Conservation (phyloP, 208 protist species). For the Trypanosoma melophagium region DNA sequence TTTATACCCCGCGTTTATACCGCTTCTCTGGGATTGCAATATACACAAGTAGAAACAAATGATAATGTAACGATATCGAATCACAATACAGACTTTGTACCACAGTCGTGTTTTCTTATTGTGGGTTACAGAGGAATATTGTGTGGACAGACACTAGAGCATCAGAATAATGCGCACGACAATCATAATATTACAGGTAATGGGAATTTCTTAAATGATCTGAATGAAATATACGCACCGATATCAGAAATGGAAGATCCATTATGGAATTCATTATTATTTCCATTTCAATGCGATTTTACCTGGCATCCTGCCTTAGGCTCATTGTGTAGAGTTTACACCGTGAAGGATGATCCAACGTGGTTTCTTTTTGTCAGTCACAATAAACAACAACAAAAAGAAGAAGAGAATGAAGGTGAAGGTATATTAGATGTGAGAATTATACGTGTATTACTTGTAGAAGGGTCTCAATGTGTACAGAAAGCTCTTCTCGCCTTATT, state of each 20-base stretch:
- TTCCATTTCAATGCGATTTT: slow-evolving; percentile 2
- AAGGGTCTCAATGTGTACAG: neutral
- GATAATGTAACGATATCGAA: neutral
- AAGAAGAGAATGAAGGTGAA: neutral
- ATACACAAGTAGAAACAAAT: neutral
- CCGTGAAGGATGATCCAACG: slow-evolving; percentile 12
- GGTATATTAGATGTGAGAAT: slow-evolving; percentile 11
- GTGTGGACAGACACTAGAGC: neutral
- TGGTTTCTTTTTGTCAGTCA: slow-evolving; percentile 18
- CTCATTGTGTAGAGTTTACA: slow-evolving; percentile 1
- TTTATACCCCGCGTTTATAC: slow-evolving; percentile 14
- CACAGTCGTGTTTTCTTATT: slow-evolving; percentile 7
- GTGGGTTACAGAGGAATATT: slow-evolving; percentile 21
- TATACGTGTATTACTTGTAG: slow-evolving; percentile 7
- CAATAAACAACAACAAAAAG: neutral
- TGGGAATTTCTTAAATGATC: neutral
- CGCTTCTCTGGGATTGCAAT: slow-evolving; percentile 3
- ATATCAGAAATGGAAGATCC: neutral
- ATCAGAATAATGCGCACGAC: too few relatives aligned
- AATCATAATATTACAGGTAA: neutral
- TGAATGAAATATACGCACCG: neutral
- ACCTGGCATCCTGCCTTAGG: slow-evolving; percentile 1
- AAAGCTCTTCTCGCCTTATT: slow-evolving; percentile 1
- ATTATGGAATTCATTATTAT: slow-evolving; percentile 1
- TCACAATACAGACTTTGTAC: neutral